Conservation (phyloP, 495 filamentous ascomycete genomes). For the Ramalina intermedia region DNA sequence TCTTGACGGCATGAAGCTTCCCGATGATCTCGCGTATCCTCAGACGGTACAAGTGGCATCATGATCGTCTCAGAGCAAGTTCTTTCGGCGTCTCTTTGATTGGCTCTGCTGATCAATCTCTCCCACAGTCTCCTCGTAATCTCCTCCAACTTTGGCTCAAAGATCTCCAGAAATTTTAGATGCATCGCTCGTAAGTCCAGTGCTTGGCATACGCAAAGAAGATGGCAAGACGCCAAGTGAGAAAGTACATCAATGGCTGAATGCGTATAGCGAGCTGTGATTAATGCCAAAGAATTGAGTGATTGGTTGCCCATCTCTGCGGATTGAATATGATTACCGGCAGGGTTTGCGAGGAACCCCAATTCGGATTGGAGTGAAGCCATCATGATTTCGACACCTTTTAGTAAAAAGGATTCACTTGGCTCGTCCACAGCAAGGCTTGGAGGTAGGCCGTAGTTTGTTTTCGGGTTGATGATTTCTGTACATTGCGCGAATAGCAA, state of each 20-base stretch:
- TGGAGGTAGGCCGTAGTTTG: slow-evolving; percentile 42
- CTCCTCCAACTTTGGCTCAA: slow-evolving; percentile 1
- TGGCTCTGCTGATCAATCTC: background rate
- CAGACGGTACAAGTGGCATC: too few relatives aligned
- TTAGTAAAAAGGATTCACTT: slow-evolving; percentile 38
- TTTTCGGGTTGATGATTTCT: slow-evolving; percentile 42
- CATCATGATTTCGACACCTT: slow-evolving; percentile 48
- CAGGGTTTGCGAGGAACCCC: slow-evolving; percentile 36
- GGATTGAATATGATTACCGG: slow-evolving; percentile 38
- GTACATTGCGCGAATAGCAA: slow-evolving; percentile 43
- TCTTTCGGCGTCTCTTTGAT: too few relatives aligned
- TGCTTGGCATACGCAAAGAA: slow-evolving; percentile 14
- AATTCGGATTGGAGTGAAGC: slow-evolving; percentile 47
- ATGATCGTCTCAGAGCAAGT: background rate
- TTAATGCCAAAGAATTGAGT: slow-evolving; percentile 45
- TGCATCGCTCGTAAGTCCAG: slow-evolving; percentile 29
- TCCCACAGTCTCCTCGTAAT: background rate
- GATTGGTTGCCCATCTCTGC: slow-evolving; percentile 48
- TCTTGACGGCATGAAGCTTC: too few relatives aligned
- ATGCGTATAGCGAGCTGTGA: slow-evolving; percentile 39
- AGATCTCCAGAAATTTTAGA: slow-evolving; percentile 12
- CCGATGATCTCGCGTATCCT: too few relatives aligned
- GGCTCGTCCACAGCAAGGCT: slow-evolving; percentile 45
- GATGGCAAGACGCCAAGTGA: background rate
- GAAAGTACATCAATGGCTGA: slow-evolving; percentile 38